These are phyloP conservation scores for Trichomonas gallinae DNA, from an alignment of 208 protist genomes.

Conservation along the genomic window DNA sequence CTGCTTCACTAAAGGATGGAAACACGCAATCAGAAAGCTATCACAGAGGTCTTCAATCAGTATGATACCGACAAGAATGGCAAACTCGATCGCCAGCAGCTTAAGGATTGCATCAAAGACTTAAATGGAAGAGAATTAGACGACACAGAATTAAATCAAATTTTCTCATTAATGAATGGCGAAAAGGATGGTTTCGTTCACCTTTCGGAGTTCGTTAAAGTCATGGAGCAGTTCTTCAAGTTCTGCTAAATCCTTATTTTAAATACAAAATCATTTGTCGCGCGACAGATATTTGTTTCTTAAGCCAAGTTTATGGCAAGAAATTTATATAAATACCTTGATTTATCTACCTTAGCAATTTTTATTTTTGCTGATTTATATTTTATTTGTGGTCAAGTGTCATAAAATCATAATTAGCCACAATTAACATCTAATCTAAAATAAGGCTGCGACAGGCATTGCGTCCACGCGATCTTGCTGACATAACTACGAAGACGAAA, in stretches of 20 bases:
- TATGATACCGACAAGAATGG: not conserved
- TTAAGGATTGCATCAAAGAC: not conserved
- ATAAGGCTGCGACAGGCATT: no score
- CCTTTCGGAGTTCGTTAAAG: not conserved
- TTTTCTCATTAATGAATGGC: not conserved
- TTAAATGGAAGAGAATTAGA: not conserved
- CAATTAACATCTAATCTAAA: no score
- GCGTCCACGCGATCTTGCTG: no score
- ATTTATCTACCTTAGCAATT: not conserved
- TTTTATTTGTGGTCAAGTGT: no score
- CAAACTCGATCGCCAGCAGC: not conserved
- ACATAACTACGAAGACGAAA: no score
- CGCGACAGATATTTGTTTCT: not conserved
- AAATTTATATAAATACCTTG: not conserved
- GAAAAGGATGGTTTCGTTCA: not conserved
- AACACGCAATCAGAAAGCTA: not conserved
- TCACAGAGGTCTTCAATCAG: not conserved
- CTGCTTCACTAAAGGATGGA: not conserved
- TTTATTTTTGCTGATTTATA: no score
- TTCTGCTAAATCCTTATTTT: not conserved
- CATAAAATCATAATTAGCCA: no score
- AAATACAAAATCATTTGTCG: not conserved
- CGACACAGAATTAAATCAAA: not conserved
- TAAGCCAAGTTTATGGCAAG: not conserved
- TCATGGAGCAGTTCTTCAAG: conserved; percentile 8